Conservation (phyloP, 2,329 filamentous ascomycete species). For the Pseudogymnoascus sp. region DNA sequence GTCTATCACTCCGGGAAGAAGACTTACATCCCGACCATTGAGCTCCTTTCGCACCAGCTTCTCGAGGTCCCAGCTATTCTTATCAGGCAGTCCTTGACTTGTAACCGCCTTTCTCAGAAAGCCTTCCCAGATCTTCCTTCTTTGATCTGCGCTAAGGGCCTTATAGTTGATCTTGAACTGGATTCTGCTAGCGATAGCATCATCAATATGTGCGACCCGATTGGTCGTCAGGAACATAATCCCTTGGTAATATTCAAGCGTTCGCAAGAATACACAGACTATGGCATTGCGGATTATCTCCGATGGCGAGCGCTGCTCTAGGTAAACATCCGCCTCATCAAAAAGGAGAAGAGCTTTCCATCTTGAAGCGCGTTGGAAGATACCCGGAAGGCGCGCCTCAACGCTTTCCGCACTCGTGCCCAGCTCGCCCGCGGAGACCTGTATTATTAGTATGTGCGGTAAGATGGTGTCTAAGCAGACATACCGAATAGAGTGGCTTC, state of each 20-base stretch:
- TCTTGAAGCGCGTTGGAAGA: neutral
- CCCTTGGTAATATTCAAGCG: slow-evolving; percentile 32
- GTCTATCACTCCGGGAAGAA: no score
- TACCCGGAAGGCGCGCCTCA: neutral
- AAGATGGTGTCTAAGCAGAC: neutral
- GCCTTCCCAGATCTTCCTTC: slow-evolving; percentile 12
- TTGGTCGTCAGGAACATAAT: slow-evolving; percentile 32
- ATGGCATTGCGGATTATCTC: no score
- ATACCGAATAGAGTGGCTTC: slow-evolving; percentile 6
- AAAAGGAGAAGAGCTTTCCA: neutral
- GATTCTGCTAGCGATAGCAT: slow-evolving; percentile 14
- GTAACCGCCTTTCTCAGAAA: slow-evolving; percentile 13
- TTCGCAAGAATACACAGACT: slow-evolving; percentile 19
- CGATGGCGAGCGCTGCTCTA: no score
- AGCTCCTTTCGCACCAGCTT: slow-evolving; percentile 16
- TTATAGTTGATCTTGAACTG: slow-evolving; percentile 17
- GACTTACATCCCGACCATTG: slow-evolving; percentile 10
- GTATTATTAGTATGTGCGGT: neutral
- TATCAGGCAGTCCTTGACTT: slow-evolving; percentile 16
- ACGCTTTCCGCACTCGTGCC: neutral
- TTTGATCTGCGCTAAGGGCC: slow-evolving; percentile 12
- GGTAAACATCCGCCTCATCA: no score
- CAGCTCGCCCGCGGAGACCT: slow-evolving; percentile 8
- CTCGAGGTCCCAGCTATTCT: slow-evolving; percentile 14
- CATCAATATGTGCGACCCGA: slow-evolving; percentile 16